Conservation (phyloP, 306 rosid species). For the Trifolium dubium region DNA sequence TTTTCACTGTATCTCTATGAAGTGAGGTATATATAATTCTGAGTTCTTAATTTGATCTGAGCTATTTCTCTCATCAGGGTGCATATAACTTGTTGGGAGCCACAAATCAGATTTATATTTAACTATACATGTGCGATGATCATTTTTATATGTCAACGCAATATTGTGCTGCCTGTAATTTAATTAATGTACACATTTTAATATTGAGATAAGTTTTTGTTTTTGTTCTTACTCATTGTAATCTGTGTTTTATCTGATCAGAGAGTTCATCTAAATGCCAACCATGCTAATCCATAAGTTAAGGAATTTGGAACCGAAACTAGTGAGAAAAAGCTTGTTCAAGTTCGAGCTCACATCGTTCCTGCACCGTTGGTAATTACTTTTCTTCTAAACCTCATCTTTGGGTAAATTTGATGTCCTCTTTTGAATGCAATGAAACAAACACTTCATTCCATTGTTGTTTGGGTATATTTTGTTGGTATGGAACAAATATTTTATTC, state of each 20-base stretch:
- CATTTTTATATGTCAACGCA: not conserved
- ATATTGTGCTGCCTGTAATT: not conserved
- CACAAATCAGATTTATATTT: not conserved
- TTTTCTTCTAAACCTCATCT: too few relatives aligned
- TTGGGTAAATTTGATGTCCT: too few relatives aligned
- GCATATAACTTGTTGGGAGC: not conserved
- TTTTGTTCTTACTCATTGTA: not conserved
- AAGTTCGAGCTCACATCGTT: not conserved
- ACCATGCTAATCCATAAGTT: not conserved
- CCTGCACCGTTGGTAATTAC: not conserved
- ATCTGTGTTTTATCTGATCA: not conserved
- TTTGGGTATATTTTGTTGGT: too few relatives aligned
- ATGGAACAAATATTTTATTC: too few relatives aligned
- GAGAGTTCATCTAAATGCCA: not conserved
- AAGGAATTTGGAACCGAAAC: not conserved
- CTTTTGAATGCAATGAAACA: too few relatives aligned
- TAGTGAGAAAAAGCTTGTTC: conserved; percentile 4
- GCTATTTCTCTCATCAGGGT: too few relatives aligned
- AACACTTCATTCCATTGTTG: too few relatives aligned
- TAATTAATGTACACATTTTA: not conserved
- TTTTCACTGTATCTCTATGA: too few relatives aligned
- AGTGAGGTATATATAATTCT: too few relatives aligned
- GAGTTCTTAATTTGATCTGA: too few relatives aligned
- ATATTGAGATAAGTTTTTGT: not conserved
- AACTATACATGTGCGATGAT: not conserved